Conservation (phyloP, 805 yeast species). For the Candida ulmi region DNA sequence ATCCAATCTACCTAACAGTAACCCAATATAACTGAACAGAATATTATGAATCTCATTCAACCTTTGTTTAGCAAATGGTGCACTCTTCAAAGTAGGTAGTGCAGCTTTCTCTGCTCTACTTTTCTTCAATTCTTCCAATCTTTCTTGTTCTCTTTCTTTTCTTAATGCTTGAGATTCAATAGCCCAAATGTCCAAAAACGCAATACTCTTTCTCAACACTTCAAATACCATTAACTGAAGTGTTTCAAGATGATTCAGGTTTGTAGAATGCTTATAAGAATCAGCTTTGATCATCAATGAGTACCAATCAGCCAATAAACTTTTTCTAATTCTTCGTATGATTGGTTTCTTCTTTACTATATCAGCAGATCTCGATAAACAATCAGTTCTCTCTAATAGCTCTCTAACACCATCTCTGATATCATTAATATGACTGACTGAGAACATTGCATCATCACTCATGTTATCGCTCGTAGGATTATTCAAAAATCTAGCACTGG, state of each 20-base stretch:
- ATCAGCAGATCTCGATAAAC: constrained; percentile 69
- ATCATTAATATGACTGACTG: constrained; percentile 40
- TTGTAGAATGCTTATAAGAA: constrained; percentile 62
- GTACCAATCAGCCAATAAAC: constrained; percentile 76
- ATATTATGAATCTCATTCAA: constrained; percentile 59
- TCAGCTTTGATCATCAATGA: constrained; percentile 71
- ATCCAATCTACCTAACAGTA: constrained; percentile 73
- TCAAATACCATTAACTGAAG: constrained; percentile 60
- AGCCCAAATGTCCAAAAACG: constrained; percentile 69
- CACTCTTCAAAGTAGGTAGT: constrained; percentile 39
- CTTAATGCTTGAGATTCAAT: constrained; percentile 48
- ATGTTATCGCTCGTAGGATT: constrained; percentile 51
- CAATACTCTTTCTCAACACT: constrained; percentile 57
- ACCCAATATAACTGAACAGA: constrained; percentile 53
- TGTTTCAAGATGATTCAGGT: constrained; percentile 51
- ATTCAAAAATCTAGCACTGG: constrained; percentile 61
- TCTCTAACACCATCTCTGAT: constrained; percentile 70
- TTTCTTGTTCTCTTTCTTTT: constrained; percentile 11
- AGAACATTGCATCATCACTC: constrained; percentile 23
- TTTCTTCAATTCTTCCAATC: not conserved
- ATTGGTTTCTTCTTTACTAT: constrained; percentile 58
- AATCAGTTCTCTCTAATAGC: constrained; percentile 60
- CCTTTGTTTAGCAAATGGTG: constrained; percentile 62
- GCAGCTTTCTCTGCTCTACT: constrained; percentile 9
- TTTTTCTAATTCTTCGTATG: constrained; percentile 60